Conservation (phyloP, 352 stramenopile genomes). For the Thalassiosira oceanica region DNA sequence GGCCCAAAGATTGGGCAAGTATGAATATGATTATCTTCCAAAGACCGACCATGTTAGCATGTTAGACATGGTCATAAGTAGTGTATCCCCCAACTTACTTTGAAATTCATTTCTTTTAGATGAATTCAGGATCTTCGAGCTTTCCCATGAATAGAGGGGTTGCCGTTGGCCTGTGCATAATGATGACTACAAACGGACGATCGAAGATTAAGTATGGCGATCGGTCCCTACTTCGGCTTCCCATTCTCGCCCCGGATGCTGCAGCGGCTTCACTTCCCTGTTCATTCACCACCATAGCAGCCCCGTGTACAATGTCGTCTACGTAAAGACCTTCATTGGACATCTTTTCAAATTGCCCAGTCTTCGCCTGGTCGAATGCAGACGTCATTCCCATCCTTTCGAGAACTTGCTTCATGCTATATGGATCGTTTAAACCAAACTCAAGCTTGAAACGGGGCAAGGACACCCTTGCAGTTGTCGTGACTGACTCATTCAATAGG, state of each 20-base stretch:
- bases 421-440: slow-evolving; percentile 19
- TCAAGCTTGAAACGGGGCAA: slow-evolving; percentile 32
- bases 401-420: slow-evolving; percentile 9
- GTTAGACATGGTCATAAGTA: too few species aligned
- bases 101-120: too few species aligned
- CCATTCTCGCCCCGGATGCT: slow-evolving; percentile 9
- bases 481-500: slow-evolving; percentile 14
- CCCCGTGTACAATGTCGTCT: slow-evolving; percentile 18
- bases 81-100: too few species aligned
- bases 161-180: slow-evolving; percentile 6
- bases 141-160: slow-evolving; percentile 13
- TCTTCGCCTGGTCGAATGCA: slow-evolving; percentile 1
- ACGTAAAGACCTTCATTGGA: slow-evolving; percentile 4
- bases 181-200: slow-evolving; percentile 16
- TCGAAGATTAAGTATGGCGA: slow-evolving; percentile 13
- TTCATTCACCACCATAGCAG: slow-evolving; percentile 25
- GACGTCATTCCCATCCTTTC: slow-evolving; percentile 21
- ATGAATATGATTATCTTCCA: too few species aligned
- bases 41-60: too few species aligned
- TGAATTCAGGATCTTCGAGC: slow-evolving; percentile 3
- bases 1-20: too few species aligned
- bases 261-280: slow-evolving; percentile 19
- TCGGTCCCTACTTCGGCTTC: not conserved
- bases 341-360: slow-evolving; percentile 28
- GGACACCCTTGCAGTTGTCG: slow-evolving; percentile 12